A percentile compares a stretch with the other conserved stretches of the same genome.
phyloP scores from a whole-genome alignment of 306 rosid genomes.

The Vigna hirtella region DNA sequence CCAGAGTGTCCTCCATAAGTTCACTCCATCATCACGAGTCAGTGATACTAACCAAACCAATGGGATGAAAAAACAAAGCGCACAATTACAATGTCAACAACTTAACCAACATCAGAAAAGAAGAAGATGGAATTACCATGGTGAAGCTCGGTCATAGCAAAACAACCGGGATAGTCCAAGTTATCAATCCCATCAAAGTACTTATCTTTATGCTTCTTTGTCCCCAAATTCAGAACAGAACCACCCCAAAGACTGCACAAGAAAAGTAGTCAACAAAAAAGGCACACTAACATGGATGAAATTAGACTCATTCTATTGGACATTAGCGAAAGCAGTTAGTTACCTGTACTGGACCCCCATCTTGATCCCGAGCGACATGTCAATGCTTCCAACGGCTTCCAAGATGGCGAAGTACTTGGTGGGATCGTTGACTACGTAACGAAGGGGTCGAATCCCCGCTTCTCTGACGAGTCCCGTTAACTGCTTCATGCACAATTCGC shows the following conservation, averaged over 20 bases:
- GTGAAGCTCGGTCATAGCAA: constrained; percentile 97
- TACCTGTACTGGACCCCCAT: constrained; percentile 96
- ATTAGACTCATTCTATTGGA: not conserved
- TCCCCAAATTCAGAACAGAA: constrained; percentile 86
- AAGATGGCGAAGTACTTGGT: constrained; percentile 70
- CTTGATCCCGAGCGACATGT: constrained; percentile 90
- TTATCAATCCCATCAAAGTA: constrained; percentile 87
- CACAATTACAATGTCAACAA: not conserved
- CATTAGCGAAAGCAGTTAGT: not conserved
- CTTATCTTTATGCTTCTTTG: constrained; percentile 89
- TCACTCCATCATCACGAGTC: not conserved
- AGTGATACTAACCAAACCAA: not conserved
- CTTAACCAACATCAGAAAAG: not conserved
- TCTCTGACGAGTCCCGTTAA: constrained; percentile 75
- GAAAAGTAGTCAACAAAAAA: not conserved
- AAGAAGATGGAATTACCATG: constrained; percentile 62
- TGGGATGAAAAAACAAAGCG: not conserved
- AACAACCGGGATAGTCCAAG: constrained; percentile 89
- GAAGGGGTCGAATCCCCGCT: constrained; percentile 73
- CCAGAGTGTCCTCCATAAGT: not conserved
- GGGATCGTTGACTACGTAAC: constrained; percentile 68
- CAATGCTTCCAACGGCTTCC: constrained; percentile 87
- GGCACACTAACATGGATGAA: not conserved
- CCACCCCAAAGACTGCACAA: constrained; percentile 94
- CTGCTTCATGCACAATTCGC: constrained; percentile 86